Base-by-base conservation (phyloP, 1,284 basidiomycete species). In the Leccinum angustisporum region DNA sequence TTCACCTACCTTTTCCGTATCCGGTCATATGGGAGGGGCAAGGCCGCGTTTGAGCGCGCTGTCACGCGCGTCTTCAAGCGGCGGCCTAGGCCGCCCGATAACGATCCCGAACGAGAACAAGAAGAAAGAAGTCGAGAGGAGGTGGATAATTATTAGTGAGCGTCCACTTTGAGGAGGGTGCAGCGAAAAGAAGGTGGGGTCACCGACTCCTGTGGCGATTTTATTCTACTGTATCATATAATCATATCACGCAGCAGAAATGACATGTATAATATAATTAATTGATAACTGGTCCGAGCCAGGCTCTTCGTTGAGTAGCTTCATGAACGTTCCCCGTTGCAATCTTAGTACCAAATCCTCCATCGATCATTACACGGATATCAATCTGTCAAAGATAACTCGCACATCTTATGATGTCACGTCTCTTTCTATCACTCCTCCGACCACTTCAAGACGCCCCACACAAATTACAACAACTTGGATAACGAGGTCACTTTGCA, bases 1-100 rank as follows among this genome's bases (percentile, higher is more conserved):
- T 74, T 78, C 61, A 79, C 76, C 21, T 80, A 78, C 55, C 9
- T 79, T 9, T 80, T 77, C 67, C 78, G 76, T 46, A 73, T 76
- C 18, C 74, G 71, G 51, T 61, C 67, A 2, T 69, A 69, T 52
- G 65, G 69, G 16, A 55, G 8, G 31, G 50, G 38, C 51, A 72
- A 62, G 54, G n/a, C 5, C 0, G 27, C 56, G 1, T 10, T 68
- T 2, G n/a, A 48, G 48, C 48, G n/a, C 1, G 8, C n/a, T 18
- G 0, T 38, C 57, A 13, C 60, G 59, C 27, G 2, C 9, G 46
- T 57, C 2, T 38, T 54, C 30, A 53, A 5, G 52, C 0, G 4
- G 11, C 46, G 46, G 6, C 33, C 13, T 38, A 36, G 27, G 21
- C 10, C 5, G 6, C n/a, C 38, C 2, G 11, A 13, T 1, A 16